Conservation (phyloP, 495 filamentous ascomycete species). For the Aspergillus nidulans region DNA sequence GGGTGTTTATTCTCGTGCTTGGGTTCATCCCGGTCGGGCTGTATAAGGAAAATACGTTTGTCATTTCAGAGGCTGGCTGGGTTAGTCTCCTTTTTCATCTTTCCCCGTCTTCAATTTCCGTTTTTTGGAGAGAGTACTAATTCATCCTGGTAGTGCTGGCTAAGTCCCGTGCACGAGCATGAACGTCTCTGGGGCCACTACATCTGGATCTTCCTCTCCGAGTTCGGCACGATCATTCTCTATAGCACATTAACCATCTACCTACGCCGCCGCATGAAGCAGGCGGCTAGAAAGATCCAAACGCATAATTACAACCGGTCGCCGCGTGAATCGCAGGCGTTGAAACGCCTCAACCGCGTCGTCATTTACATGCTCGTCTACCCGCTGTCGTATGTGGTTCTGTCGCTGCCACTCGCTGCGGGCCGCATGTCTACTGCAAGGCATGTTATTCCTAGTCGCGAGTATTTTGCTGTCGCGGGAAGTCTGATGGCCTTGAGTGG, state of each 20-base stretch:
- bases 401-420: constrained; percentile 64
- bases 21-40: constrained; percentile 50
- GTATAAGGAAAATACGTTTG: constrained; percentile 52
- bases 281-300: constrained; percentile 25
- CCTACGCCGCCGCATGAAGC: constrained; percentile 45
- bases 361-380: constrained; percentile 70
- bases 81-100: constrained; percentile 25
- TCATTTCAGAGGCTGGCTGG: constrained; percentile 45
- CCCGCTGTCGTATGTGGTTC: constrained; percentile 63
- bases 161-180: constrained; percentile 51
- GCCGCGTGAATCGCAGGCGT: constrained; percentile 23
- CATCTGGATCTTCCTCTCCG: constrained; percentile 68
- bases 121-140: too few relatives aligned
- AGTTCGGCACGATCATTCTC: constrained; percentile 59
- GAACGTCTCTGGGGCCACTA: constrained; percentile 71
- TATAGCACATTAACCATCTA: constrained; percentile 61
- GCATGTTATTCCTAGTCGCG: constrained; percentile 42
- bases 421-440: constrained; percentile 61
- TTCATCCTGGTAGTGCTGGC: constrained; percentile 60
- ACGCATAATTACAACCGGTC: constrained; percentile 13
- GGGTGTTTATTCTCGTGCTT: constrained; percentile 55
- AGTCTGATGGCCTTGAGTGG: constrained; percentile 66
- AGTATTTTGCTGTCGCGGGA: constrained; percentile 64
- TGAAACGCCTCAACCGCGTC: constrained; percentile 41
- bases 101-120: too few relatives aligned